Base-by-base conservation (phyloP, 2,329 filamentous ascomycete genomes). In the Scedosporium apiospermum region DNA sequence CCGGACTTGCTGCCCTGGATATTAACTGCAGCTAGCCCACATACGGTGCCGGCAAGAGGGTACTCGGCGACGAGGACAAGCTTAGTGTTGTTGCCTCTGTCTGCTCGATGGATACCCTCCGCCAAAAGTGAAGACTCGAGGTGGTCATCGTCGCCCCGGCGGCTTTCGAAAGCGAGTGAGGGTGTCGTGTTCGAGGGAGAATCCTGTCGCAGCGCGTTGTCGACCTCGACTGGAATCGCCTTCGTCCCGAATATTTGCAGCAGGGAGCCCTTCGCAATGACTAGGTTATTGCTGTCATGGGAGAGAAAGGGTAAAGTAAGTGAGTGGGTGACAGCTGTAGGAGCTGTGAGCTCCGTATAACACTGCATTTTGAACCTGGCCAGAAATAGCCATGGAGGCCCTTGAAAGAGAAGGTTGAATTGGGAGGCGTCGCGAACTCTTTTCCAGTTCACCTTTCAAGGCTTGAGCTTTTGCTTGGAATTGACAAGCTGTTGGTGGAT, bases 261-360 rank as follows among this genome's bases (percentile, higher is more conserved):
- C 61, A 97, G 80, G 57, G 93, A 97, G 64, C 91, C 92, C 78
- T 93, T 96, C 70, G 91, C 92, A 76, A 99, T 87, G 68, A 97
- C 80, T 67, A 99, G 84, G 73, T 98, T 97, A 74, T 84, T 88
- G 69, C 89, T 86, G 66, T 87, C 82, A 59, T 90, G 77, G 57
- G 89, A 88, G 57, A 88, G 82, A 71, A 99, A 92, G 42, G 92
- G 85, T 49, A 96, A 77, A 64, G 81, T 84, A 70, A 97, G 78
- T 66, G 93, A 91, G 78, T 96, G 89, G 71, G 91, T 93, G 77
- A 98, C 92, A 73, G 93, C 93, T 74, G 93, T 96, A 62, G 95
- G 93, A 79, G 93, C 90, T 74, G 91, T 87, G 74, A 99, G 82
- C 82, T 99, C 95, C 72, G 91, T 93, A 78, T 98, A 98, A 82